Evolutionary conservation across 306 rosid species (phyloP).

Genomic region (Mimosa pudica): DNA sequence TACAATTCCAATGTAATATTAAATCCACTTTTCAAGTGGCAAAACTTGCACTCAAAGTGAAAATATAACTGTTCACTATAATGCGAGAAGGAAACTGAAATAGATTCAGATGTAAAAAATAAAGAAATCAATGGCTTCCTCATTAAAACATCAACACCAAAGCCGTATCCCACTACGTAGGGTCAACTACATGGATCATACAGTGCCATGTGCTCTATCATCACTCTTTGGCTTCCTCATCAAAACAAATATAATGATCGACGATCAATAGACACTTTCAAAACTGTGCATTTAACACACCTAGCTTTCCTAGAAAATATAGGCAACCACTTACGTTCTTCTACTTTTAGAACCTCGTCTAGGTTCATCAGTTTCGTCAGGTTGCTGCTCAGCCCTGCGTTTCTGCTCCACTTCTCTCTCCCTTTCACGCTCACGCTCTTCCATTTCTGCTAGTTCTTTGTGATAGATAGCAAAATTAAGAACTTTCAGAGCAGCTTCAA

Average conservation of each 20-base stretch:
- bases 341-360: conserved; percentile 43
- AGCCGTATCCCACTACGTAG: too few species aligned
- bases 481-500: conserved; percentile 84
- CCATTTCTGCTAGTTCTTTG: conserved; percentile 90
- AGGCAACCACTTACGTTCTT: conserved; percentile 54
- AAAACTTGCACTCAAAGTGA: background rate
- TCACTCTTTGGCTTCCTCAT: background rate
- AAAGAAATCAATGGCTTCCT: conserved; percentile 6
- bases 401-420: conserved; percentile 71
- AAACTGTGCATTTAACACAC: conserved; percentile 3
- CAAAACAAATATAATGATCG: conserved; percentile 3
- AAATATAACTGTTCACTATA: background rate
- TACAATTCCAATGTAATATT: conserved; percentile 13
- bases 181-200: too few species aligned
- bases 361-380: conserved; percentile 54
- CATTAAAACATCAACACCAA: too few species aligned
- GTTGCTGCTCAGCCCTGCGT: conserved; percentile 52
- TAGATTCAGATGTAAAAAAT: conserved; percentile 16
- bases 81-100: conserved; percentile 23
- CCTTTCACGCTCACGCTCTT: conserved; percentile 81
- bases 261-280: conserved; percentile 11
- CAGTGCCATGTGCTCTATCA: too few species aligned
- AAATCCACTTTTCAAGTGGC: background rate
- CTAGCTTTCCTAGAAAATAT: conserved; percentile 11
- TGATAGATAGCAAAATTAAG: conserved; percentile 95